Base-by-base conservation (phyloP, 1,284 basidiomycete genomes). In the Cystobasidiaceae sp. region DNA sequence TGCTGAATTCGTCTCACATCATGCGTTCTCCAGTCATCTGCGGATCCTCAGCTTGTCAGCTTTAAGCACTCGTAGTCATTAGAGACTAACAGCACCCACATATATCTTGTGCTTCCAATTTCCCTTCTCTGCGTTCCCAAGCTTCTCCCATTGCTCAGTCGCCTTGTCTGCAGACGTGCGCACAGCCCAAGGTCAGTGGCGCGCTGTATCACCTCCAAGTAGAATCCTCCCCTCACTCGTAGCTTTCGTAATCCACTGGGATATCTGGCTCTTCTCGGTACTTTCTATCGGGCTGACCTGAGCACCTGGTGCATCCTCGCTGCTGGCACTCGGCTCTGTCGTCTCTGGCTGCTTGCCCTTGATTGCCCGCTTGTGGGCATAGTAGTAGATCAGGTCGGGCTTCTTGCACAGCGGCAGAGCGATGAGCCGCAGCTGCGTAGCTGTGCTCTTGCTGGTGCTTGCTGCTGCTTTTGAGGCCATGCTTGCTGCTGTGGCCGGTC, bases 51-150 rank as follows among this genome's bases (percentile, higher is more conserved):
- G n/a, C 1, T 19, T 27, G 11, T 21, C 13, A 33, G 23, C 4
- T 8, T 1, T 6, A 4, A 9, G 8, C 15, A 4, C 33, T 11
- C 15, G 15, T 17, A 41, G 11, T 2, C 5, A 6, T 32, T 37
- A 21, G 32, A 33, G n/a, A 19, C 21, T 8, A 4, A 48, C 23
- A 5, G 30, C 34, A 66, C 70, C 28, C 39, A 71, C 71, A 45
- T 70, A 73, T 5, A 58, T 62, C 39, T 57, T 63, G 39, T 64
- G 50, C 63, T 72, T 71, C 71, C 69, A 71, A 5, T 56, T 65
- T 17, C 69, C 69, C 32, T 60, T 59, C 11, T 66, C 49, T 1
- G 68, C 72, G 50, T 71, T 67, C 5, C 71, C 71, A 4, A 73
- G 50, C 11, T 67, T 63, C 1, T 44, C 13, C 72, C 72, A 73